Base-by-base conservation (phyloP, 2,329 filamentous ascomycete species). In the Phoma sp. region DNA sequence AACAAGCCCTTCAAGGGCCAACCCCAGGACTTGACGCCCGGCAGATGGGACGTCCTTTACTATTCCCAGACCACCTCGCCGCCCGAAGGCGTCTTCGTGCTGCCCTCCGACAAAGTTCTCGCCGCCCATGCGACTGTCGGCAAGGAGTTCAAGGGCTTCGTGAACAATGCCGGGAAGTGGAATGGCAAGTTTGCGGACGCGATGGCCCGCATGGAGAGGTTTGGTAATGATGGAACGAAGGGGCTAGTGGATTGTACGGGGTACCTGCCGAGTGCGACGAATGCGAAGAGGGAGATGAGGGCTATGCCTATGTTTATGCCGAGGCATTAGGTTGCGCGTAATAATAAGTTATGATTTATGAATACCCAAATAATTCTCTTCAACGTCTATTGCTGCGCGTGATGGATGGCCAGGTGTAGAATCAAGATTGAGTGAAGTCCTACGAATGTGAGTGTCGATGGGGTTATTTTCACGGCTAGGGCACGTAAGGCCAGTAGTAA, bases 121-220 rank as follows among this genome's bases (percentile, higher is more conserved):
- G 62, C 67, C 7, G 57, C 61, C 10, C 62, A 68, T 29, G 43
- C 47, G 11, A 60, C 54, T 12, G 69, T 74, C 0, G 74, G 73
- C 1, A 68, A 71, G 39, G 66, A 69, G 52, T 74, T 76, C 54
- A 60, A 63, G 53, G 68, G 62, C 14, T 74, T 77, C 23, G 68
- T 75, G 1, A 59, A 63, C 17, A 68, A 69, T 38, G 64, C 68
- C 42, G 71, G 64, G 9, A 68, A 71, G 52, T 76, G 73, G 73
- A 70, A 57, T 23, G 64, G 64, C 17, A 67, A 67, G 39, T 74
- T 72, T 53, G 61, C 64, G 4, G 61, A 62, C 45, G 69, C 70
- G 1, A 65, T 69, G 64, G 56, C 25, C 7, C 51, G 53, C 37
- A 64, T 70, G 61, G 45, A 45, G 3, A 42, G 67, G 15, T 62